Percentiles rank a stretch among this genome's conserved stretches.
Evolutionary conservation across 192 early-diverging fungal genomes (phyloP).

Genomic region (Gorgonomyces haynaldii): DNA sequence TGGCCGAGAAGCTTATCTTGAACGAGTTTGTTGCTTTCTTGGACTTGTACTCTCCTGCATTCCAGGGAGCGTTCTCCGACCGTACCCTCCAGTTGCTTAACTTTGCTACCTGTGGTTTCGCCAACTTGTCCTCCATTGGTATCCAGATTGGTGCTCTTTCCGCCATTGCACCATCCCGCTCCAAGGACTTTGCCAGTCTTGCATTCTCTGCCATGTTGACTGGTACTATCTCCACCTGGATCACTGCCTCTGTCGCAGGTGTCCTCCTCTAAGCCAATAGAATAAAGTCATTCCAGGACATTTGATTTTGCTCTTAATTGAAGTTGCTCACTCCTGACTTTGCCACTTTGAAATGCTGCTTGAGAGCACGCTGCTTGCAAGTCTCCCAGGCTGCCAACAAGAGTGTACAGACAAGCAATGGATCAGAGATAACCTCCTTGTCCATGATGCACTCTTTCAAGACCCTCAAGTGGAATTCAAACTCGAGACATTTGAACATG

Average conservation of each 20-base stretch:
- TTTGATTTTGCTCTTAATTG: no score
- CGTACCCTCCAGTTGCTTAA: conserved; percentile 30
- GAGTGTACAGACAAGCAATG: no score
- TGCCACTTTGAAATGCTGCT: no score
- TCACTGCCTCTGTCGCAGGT: conserved; percentile 73
- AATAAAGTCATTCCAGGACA: no score
- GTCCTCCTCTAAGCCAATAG: conserved; percentile 24
- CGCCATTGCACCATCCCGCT: conserved; percentile 58
- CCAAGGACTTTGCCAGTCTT: conserved; percentile 57
- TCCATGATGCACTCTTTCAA: no score
- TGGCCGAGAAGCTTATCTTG: conserved; percentile 65
- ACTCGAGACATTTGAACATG: no score
- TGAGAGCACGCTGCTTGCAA: no score
- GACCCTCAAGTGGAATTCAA: no score
- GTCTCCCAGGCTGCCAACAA: no score
- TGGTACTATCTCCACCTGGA: conserved; percentile 66
- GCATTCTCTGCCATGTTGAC: conserved; percentile 68
- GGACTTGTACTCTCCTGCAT: conserved; percentile 7
- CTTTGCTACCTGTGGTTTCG: conserved; percentile 80
- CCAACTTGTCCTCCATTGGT: conserved; percentile 73
- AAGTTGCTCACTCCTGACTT: no score
- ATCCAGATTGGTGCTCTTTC: conserved; percentile 68
- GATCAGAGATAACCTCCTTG: no score
- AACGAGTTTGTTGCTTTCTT: conserved; percentile 86
- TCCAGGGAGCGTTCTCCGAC: conserved; percentile 6